Percentiles rank a stretch among this genome's conserved stretches.
Evolutionary conservation across 1,284 basidiomycete species (phyloP).

Genomic region (Tetrapyrgos nigripes): DNA sequence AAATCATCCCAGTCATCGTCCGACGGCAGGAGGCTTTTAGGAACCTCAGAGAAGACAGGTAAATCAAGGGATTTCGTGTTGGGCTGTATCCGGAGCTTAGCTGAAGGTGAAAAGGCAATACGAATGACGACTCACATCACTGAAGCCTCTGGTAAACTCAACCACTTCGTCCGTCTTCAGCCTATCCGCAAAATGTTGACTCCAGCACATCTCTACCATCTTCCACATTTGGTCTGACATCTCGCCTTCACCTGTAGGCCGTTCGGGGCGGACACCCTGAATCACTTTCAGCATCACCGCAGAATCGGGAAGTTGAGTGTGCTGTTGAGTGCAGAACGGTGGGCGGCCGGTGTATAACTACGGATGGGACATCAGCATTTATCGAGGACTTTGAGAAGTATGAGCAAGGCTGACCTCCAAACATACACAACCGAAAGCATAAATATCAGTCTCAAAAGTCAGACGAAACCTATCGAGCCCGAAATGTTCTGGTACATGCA

Average conservation of each 20-base stretch:
- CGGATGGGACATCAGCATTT: not conserved
- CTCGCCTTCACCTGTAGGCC: not conserved
- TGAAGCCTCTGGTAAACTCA: not conserved
- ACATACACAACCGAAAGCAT: not conserved
- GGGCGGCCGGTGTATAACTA: conserved; percentile 20
- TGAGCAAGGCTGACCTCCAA: not conserved
- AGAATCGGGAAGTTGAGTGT: conserved; percentile 11
- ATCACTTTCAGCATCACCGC: conserved; percentile 18
- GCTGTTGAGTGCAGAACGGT: no score
- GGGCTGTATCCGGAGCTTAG: no score
- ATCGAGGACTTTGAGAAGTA: not conserved
- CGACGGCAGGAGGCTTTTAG: not conserved
- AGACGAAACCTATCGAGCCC: not conserved
- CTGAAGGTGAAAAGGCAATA: no score
- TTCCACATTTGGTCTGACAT: not conserved
- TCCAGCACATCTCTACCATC: not conserved
- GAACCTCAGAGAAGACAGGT: not conserved
- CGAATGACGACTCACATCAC: not conserved
- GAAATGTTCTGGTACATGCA: conserved; percentile 17
- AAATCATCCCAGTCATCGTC: not conserved
- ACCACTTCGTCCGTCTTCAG: not conserved
- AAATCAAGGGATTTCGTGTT: not conserved
- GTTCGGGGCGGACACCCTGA: conserved; percentile 15
- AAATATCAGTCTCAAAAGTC: not conserved
- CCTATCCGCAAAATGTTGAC: not conserved